phyloP scores from a whole-genome alignment of 306 rosid genomes.

The Begonia masoniana region DNA sequence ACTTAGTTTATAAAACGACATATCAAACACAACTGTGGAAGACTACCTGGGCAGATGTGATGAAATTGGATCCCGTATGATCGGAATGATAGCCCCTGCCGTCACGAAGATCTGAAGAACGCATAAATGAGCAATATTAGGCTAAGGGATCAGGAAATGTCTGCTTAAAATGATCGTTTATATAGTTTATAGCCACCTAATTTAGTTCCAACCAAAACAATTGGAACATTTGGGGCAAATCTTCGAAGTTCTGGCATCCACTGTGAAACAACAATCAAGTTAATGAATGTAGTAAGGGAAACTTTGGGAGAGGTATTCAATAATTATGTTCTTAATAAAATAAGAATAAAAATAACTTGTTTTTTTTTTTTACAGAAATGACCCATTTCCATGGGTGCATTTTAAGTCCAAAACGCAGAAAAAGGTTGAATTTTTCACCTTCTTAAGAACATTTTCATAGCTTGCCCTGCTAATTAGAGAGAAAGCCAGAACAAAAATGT shows the following conservation, averaged over 20 bases:
- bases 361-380: too few species aligned
- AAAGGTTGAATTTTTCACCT: constrained; percentile 25
- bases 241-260: constrained; percentile 99
- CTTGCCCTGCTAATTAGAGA: constrained; percentile 89
- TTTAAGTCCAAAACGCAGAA: too few species aligned
- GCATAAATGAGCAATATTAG: constrained; percentile 1
- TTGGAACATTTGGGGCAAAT: constrained; percentile 89
- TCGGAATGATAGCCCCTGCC: constrained; percentile 57
- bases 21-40: constrained; percentile 1
- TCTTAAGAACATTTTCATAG: constrained; percentile 94
- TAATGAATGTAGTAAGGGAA: not conserved
- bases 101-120: constrained; percentile 68
- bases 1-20: not conserved
- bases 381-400: too few species aligned
- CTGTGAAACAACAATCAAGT: constrained; percentile 26
- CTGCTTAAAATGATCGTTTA: not conserved
- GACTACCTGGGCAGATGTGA: constrained; percentile 65
- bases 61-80: constrained; percentile 65
- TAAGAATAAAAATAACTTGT: constrained; percentile 9
- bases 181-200: constrained; percentile 36
- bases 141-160: not conserved
- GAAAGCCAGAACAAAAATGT: constrained; percentile 80
- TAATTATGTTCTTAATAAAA: constrained; percentile 1
- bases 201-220: constrained; percentile 97
- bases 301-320: not conserved